Percentiles rank a stretch among this genome's conserved stretches.
Evolutionary conservation across 495 filamentous ascomycete genomes (phyloP).

Genomic region (Hyaloscypha bicolor): DNA sequence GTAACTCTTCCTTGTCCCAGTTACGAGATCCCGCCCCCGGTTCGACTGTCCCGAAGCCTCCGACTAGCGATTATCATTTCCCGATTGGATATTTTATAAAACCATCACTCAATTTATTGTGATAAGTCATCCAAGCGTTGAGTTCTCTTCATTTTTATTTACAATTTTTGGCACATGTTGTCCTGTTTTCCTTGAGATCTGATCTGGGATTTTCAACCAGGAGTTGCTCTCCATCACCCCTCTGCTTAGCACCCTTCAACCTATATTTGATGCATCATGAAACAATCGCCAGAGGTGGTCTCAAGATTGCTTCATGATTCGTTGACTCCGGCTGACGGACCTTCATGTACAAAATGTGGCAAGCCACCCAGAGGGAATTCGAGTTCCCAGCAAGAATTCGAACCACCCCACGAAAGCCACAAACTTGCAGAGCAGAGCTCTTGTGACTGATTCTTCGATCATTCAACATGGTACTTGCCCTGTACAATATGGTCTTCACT

Average conservation of each 20-base stretch:
- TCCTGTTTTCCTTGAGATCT: not conserved
- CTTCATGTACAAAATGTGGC: not conserved
- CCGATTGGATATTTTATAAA: not conserved
- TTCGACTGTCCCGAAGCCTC: not conserved
- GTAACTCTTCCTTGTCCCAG: too few species aligned
- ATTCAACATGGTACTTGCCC: not conserved
- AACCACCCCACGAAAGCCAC: not conserved
- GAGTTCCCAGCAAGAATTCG: not conserved
- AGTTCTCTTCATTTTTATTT: not conserved
- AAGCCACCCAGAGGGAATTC: not conserved
- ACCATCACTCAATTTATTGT: not conserved
- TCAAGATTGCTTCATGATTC: not conserved
- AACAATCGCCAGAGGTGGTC: not conserved
- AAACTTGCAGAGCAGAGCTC: not conserved
- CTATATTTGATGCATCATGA: not conserved
- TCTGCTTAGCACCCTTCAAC: not conserved
- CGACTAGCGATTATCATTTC: not conserved
- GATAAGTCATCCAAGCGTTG: not conserved
- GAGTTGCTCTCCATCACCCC: not conserved
- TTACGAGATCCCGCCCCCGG: not conserved
- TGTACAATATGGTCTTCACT: too few species aligned
- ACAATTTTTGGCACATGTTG: not conserved
- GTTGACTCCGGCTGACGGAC: not conserved
- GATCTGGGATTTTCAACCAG: not conserved
- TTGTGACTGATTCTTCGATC: not conserved